Percentiles rank a stretch among this genome's conserved stretches.
phyloP scores from a whole-genome alignment of 2,329 filamentous ascomycete species.

The Neurospora sp. region DNA sequence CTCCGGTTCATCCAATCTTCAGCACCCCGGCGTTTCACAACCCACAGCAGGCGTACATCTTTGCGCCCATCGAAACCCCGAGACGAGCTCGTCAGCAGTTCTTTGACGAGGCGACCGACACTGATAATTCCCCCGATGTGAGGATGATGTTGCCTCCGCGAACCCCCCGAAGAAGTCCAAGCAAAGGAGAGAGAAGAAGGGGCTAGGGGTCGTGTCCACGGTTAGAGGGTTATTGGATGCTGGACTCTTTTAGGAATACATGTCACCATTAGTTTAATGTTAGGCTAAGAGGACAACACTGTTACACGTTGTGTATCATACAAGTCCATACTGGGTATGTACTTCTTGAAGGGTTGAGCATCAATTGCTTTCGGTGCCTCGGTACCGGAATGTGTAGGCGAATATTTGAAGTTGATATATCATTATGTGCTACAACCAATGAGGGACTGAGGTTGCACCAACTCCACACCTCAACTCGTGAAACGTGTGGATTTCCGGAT shows the following conservation, averaged over 20 bases:
- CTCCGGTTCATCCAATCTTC: slow-evolving; percentile 14
- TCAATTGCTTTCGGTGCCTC: background rate
- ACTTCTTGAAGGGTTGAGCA: background rate
- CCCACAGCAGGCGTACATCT: slow-evolving; percentile 35
- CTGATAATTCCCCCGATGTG: slow-evolving; percentile 38
- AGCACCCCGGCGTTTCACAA: slow-evolving; percentile 18
- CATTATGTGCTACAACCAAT: background rate
- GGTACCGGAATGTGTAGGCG: background rate
- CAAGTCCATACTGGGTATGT: background rate
- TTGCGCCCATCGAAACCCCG: slow-evolving; percentile 41
- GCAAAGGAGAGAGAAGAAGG: slow-evolving; percentile 39
- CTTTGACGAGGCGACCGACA: slow-evolving; percentile 39
- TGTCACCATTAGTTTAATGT: background rate
- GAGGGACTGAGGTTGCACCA: background rate
- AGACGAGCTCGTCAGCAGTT: slow-evolving; percentile 32
- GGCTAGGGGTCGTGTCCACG: slow-evolving; percentile 9
- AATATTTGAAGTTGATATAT: background rate
- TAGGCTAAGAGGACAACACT: background rate
- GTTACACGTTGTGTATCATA: background rate
- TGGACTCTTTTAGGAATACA: background rate
- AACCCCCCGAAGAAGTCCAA: slow-evolving; percentile 40
- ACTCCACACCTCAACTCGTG: background rate
- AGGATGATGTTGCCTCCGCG: slow-evolving; percentile 33
- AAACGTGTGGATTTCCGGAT: background rate
- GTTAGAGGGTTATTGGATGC: background rate